Evolutionary conservation across 441 rosid species (phyloP).

Genomic region (Euphorbia schlechtendalii): DNA sequence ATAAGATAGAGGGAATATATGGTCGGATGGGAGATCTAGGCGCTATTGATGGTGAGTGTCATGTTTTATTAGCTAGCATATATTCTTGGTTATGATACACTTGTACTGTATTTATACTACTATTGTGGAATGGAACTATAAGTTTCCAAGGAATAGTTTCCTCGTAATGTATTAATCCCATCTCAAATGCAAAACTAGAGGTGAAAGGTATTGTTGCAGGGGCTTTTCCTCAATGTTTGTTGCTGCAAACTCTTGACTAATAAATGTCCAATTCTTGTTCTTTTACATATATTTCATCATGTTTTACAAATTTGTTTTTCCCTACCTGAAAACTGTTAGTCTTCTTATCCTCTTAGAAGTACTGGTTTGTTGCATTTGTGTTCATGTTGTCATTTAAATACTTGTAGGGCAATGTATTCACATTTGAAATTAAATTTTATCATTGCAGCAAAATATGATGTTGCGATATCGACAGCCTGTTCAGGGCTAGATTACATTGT

Average conservation of each 20-base stretch:
- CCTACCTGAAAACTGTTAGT: background rate
- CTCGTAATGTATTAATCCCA: background rate
- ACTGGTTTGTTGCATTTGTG: background rate
- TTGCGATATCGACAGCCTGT: slow-evolving; percentile 92
- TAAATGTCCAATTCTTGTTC: background rate
- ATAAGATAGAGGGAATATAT: slow-evolving; percentile 77
- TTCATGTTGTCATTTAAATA: background rate
- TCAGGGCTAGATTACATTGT: slow-evolving; percentile 87
- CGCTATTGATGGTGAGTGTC: slow-evolving; percentile 83
- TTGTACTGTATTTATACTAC: background rate
- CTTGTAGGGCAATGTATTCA: slow-evolving; percentile 1
- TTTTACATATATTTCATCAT: background rate
- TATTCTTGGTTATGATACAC: background rate
- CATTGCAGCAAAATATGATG: slow-evolving; percentile 86
- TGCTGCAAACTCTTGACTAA: background rate
- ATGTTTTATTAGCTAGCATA: too few species aligned
- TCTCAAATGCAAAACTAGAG: background rate
- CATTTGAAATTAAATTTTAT: slow-evolving; percentile 5
- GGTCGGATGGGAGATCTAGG: slow-evolving; percentile 99
- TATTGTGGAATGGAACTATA: background rate
- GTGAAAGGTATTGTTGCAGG: background rate
- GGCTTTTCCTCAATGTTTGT: background rate
- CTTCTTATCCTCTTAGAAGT: background rate
- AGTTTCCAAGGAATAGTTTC: background rate
- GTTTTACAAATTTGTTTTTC: background rate